A percentile compares a stretch with the other conserved stretches of the same genome.
These are phyloP conservation scores for Aspergillus oerlinghausenensis DNA, from an alignment of 2,329 filamentous ascomycete species.

Conservation along the genomic window DNA sequence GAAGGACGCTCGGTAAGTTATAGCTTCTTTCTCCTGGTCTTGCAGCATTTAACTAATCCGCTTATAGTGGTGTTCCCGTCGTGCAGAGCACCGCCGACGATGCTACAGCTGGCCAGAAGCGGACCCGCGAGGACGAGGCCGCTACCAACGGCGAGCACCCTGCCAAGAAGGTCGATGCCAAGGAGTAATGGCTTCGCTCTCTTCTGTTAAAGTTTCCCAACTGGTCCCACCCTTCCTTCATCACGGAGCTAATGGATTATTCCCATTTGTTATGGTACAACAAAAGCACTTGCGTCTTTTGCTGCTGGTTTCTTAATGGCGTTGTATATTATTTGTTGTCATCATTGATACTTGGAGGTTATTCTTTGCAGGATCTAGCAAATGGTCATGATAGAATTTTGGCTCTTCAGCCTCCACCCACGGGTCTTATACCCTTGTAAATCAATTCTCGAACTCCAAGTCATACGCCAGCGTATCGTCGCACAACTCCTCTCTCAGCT, in stretches of 20 bases:
- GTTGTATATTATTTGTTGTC: slow-evolving; percentile 5
- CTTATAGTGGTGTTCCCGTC: slow-evolving; percentile 40
- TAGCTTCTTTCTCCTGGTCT: background rate
- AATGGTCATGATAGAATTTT: background rate
- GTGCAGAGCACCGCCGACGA: slow-evolving; percentile 35
- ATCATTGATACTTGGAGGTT: background rate
- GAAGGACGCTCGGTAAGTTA: slow-evolving; percentile 40
- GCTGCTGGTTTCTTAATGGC: slow-evolving; percentile 4
- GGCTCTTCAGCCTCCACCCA: background rate
- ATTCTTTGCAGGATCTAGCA: background rate
- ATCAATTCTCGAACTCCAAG: slow-evolving; percentile 28
- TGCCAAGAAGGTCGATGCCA: slow-evolving; percentile 47
- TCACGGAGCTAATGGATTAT: slow-evolving; percentile 16
- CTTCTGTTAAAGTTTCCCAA: slow-evolving; percentile 6
- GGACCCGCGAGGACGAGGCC: slow-evolving; percentile 39
- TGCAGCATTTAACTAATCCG: slow-evolving; percentile 11
- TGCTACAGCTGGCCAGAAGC: slow-evolving; percentile 39
- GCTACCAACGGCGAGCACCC: slow-evolving; percentile 33
- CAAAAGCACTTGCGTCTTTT: slow-evolving; percentile 4
- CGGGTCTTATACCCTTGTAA: background rate
- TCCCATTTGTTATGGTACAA: slow-evolving; percentile 3
- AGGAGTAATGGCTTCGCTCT: slow-evolving; percentile 28
- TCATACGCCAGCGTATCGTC: slow-evolving; percentile 42
- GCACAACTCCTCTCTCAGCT: slow-evolving; percentile 38
- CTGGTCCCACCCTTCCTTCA: slow-evolving; percentile 9